phyloP scores from a whole-genome alignment of 2,329 filamentous ascomycete genomes.

The Geoglossum cookeanum region DNA sequence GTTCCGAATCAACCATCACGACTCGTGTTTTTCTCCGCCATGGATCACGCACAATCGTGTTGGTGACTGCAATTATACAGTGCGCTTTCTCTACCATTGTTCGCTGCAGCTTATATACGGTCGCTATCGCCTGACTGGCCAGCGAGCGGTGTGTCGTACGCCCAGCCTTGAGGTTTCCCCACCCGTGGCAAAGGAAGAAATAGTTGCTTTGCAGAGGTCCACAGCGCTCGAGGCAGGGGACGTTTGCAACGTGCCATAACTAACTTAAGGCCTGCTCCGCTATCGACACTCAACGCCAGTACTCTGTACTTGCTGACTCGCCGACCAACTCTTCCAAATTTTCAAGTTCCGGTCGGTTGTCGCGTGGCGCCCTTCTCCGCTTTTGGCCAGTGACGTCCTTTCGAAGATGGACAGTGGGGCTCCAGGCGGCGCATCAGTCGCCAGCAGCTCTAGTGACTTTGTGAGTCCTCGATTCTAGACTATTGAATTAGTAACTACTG shows the following conservation, averaged over 20 bases:
- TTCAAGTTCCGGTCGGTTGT: not conserved
- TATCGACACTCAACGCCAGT: not conserved
- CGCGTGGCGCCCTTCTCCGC: not conserved
- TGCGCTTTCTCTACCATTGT: not conserved
- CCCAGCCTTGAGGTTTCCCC: not conserved
- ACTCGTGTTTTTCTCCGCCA: not conserved
- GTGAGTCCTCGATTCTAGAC: constrained; percentile 37
- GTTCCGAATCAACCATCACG: not conserved
- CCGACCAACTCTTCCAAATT: not conserved
- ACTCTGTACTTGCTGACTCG: not conserved
- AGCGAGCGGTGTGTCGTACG: not conserved
- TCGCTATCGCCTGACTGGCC: not conserved
- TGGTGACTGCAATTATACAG: not conserved
- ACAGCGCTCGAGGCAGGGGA: not conserved
- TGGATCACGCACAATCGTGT: not conserved
- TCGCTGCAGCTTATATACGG: not conserved
- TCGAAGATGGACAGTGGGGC: not conserved
- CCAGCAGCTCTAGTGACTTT: constrained; percentile 89
- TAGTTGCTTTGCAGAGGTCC: not conserved
- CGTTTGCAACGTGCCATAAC: not conserved
- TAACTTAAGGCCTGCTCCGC: not conserved
- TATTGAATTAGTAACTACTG: constrained; percentile 6
- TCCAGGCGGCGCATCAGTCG: constrained; percentile 10
- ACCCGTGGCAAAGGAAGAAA: not conserved
- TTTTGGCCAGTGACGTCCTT: not conserved